These are phyloP conservation scores for Pistacia integerrima DNA, from an alignment of 345 rosid species.

Conservation along the genomic window DNA sequence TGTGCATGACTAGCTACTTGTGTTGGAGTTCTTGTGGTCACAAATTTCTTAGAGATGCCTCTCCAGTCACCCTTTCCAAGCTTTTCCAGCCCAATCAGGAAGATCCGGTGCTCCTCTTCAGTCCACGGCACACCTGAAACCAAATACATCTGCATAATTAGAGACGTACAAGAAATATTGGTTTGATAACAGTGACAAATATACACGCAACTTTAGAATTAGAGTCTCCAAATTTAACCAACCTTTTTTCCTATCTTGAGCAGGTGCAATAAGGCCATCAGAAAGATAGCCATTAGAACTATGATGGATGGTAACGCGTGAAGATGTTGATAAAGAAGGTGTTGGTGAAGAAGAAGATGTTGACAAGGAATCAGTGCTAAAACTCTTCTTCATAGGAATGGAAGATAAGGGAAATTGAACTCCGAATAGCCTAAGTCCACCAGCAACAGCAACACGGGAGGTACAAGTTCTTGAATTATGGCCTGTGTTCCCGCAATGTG, in stretches of 20 bases:
- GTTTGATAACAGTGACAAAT: too few relatives aligned
- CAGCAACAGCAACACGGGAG: background rate
- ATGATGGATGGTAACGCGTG: background rate
- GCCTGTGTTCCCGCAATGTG: constrained; percentile 38
- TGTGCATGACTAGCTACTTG: constrained; percentile 48
- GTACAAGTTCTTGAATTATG: constrained; percentile 44
- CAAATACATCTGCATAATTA: too few relatives aligned
- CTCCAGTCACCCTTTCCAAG: constrained; percentile 46
- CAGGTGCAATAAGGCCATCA: constrained; percentile 19
- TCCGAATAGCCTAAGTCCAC: constrained; percentile 34
- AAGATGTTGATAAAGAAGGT: background rate
- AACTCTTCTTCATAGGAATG: constrained; percentile 21
- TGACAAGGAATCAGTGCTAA: constrained; percentile 24
- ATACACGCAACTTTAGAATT: too few relatives aligned
- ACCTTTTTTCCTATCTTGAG: constrained; percentile 33
- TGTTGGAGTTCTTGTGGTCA: constrained; percentile 40
- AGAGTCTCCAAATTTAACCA: background rate
- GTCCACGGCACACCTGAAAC: constrained; percentile 37
- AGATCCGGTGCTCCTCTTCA: constrained; percentile 35
- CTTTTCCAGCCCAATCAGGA: constrained; percentile 33
- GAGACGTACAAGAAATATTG: too few relatives aligned
- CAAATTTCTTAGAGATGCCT: constrained; percentile 39
- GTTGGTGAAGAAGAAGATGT: background rate
- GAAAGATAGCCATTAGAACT: constrained; percentile 25
- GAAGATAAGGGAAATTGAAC: constrained; percentile 22